phyloP scores from a whole-genome alignment of 305 asterid species.

The Plantago coronopus region DNA sequence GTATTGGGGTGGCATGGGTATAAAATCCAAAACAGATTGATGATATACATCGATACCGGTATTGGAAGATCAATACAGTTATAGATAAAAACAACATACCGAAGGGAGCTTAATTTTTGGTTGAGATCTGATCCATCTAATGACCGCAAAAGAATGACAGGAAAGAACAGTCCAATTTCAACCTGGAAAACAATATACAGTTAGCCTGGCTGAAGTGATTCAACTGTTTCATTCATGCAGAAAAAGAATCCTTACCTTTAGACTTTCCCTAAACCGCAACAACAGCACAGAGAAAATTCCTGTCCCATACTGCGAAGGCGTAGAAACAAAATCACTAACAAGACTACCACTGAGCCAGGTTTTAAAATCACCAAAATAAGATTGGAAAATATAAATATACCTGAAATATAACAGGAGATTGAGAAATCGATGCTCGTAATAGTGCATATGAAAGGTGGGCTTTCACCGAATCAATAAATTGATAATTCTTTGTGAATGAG shows the following conservation, averaged over 20 bases:
- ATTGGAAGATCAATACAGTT: slow-evolving; percentile 19
- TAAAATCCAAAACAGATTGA: slow-evolving; percentile 18
- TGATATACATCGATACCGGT: slow-evolving; percentile 12
- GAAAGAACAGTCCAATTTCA: slow-evolving; percentile 96
- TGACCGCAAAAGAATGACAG: slow-evolving; percentile 76
- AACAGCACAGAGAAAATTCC: slow-evolving; percentile 85
- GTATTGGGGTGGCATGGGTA: slow-evolving; percentile 16
- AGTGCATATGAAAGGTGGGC: slow-evolving; percentile 92
- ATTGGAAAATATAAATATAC: slow-evolving; percentile 37
- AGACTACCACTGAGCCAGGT: slow-evolving; percentile 25
- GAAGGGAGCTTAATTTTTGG: slow-evolving; percentile 71
- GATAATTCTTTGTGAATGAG: slow-evolving; percentile 74
- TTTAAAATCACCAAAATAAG: slow-evolving; percentile 23
- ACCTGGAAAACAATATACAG: slow-evolving; percentile 47
- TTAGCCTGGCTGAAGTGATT: slow-evolving; percentile 24
- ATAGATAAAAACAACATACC: slow-evolving; percentile 47
- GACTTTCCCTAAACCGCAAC: slow-evolving; percentile 91
- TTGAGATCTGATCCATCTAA: slow-evolving; percentile 89
- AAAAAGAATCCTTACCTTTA: slow-evolving; percentile 55
- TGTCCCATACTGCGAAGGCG: slow-evolving; percentile 71
- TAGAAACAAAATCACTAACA: slow-evolving; percentile 28
- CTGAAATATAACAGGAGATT: slow-evolving; percentile 74
- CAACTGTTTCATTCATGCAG: slow-evolving; percentile 16
- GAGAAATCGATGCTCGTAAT: slow-evolving; percentile 87
- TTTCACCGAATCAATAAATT: slow-evolving; percentile 82